Evolutionary conservation across 495 filamentous ascomycete species (phyloP), one percentile per base, ranked within the genome.

Genomic region (Pseudomonodictys pantanalensis): DNA sequence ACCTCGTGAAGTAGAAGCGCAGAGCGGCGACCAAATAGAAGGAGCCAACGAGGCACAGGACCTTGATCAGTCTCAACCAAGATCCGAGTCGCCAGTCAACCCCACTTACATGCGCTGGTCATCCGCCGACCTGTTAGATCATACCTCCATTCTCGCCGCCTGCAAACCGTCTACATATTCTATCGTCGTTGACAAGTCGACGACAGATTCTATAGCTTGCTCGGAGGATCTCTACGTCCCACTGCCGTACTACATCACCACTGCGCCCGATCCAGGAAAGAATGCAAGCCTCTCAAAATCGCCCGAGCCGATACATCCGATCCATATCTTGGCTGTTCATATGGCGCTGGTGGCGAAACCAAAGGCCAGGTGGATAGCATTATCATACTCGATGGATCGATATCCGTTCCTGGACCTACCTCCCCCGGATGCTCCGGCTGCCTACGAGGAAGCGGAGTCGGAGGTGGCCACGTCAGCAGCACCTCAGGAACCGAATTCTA

Each of bases 171-270:
- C 41, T 7, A 51, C 50, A 15, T 67, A 67, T 28, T 58, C 45
- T 24, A 11, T 67, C 38, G 54, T 69, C n/a, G 59, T 69, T 1
- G 67, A 69, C 20, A 69, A 69, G 41, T 64, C 57, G 20, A 67
- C 64, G 4, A 64, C 67, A 20, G 67, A 69, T 43, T 54, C 59
- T 10, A 62, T 69, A n/a, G 63, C 67, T 9, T 69, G 67, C 47
- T 50, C 63, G 3, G 56, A 66, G 12, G 60, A 64, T 46, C 12
- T 62, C 8, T 49, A 58, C 25, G 47, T 66, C 0, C 53, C 56
- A 20, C 43, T 63, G 4, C 62, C 58, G 10, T 65, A 67, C 33
- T 55, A 41, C 6, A 11, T 67, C 26, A 29, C 23, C 26, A 63
- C 50, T 11, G 22, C 52, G 17, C 17, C 26, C 17, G 26, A 26